Base-by-base conservation (phyloP, 1,284 basidiomycete species). In the Pholiota adiposa region DNA sequence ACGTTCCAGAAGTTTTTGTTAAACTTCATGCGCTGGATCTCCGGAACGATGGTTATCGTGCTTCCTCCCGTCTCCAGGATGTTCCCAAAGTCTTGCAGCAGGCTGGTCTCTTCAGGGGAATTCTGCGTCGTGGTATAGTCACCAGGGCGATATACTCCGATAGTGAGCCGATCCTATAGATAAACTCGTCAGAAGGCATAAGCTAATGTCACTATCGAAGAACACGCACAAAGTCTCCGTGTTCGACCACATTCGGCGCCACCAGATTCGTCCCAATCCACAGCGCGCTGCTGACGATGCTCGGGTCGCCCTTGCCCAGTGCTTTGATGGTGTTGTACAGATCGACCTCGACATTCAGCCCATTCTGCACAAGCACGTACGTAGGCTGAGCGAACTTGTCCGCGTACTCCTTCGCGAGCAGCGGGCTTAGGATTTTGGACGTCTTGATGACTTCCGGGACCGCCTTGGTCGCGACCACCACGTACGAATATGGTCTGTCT, bases 281-380 rank as follows among this genome's bases (percentile, higher is more conserved):
- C 6, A 87, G 67, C 2, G 86, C 81, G 2, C 80, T 78, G 59
- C 81, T 82, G 52, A 88, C 75, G 34, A 88, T 84, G 31, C 70
- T 78, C 0, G 85, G 85, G 58, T 77, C 72, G 14, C 72, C 75
- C 36, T 77, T 75, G 1, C 68, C 67, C 4, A 84, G 69, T 8
- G 72, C 66, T 59, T 82, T 80, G 9, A 88, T 69, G 0, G 82
- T 78, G 3, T 80, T 66, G 66, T 89, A 87, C 29, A 92, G 74
- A 59, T 91, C 89, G 27, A 75, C 76, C 69, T 94, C 92, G 21
- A 92, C 85, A 29, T 85, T 87, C 4, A 94, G 76, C 1, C 92
- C 92, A 70, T 94, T 94, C 75, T 93, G 90, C 46, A 94, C 73
- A 14, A 93, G 70, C 1, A 90, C 84, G 65, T 89, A 90, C 1